Percentiles rank a stretch among this genome's conserved stretches.
Conservation (phyloP, 805 yeast species). For the Saccharomycopsis schoenii region DNA sequence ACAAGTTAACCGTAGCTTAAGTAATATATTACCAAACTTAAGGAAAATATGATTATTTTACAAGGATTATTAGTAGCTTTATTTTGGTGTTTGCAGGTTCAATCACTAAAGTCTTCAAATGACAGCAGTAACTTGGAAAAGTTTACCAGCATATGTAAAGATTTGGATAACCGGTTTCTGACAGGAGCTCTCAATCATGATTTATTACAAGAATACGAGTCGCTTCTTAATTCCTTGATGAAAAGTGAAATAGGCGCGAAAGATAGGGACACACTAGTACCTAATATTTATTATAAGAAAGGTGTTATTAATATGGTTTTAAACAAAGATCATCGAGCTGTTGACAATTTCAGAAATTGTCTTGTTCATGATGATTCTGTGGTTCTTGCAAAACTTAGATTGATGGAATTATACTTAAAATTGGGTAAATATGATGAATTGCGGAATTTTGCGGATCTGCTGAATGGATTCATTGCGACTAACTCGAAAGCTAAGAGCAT, state of each 20-base stretch:
- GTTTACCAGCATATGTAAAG: neutral
- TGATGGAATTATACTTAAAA: conserved; percentile 39
- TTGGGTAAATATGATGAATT: conserved; percentile 40
- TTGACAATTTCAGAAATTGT: conserved; percentile 41
- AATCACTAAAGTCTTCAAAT: neutral
- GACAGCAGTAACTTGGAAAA: neutral
- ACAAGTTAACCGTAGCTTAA: neutral
- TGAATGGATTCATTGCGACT: conserved; percentile 1
- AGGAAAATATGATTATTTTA: neutral
- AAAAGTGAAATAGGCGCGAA: conserved; percentile 6
- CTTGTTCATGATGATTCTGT: conserved; percentile 26
- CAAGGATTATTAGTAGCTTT: neutral
- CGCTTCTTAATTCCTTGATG: neutral
- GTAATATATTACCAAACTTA: neutral
- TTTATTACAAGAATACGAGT: conserved; percentile 26
- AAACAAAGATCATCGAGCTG: conserved; percentile 44
- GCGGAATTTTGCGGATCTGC: conserved; percentile 3
- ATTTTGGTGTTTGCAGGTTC: conserved; percentile 2
- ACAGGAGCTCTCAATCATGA: conserved; percentile 24
- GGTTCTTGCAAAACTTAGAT: conserved; percentile 39
- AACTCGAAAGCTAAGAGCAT: conserved; percentile 17
- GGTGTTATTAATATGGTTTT: conserved; percentile 53
- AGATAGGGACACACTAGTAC: conserved; percentile 20
- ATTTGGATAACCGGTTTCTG: conserved; percentile 13
- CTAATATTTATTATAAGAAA: conserved; percentile 45